A percentile compares a stretch with the other conserved stretches of the same genome.
Evolutionary conservation across 1,139 yeast species (phyloP).

Genomic region (Nakaseomyces delphensis): DNA sequence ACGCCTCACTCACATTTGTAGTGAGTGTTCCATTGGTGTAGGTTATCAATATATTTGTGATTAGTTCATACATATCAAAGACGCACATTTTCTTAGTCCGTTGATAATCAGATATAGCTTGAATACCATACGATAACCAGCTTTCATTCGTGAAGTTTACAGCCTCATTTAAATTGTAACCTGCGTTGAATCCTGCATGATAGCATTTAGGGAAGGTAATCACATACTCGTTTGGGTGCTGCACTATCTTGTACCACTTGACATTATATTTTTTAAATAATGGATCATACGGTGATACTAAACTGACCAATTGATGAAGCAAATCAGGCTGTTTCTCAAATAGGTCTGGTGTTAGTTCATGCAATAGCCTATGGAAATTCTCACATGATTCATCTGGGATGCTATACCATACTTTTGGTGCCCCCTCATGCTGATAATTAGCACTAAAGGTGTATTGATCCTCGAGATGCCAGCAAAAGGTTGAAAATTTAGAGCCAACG

Average conservation of each 20-base stretch:
- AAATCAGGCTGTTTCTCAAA: slow-evolving; percentile 82
- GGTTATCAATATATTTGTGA: slow-evolving; percentile 23
- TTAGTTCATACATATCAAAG: slow-evolving; percentile 34
- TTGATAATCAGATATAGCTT: slow-evolving; percentile 49
- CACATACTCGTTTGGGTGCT: slow-evolving; percentile 70
- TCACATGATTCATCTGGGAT: slow-evolving; percentile 52
- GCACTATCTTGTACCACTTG: slow-evolving; percentile 63
- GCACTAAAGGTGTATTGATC: slow-evolving; percentile 75
- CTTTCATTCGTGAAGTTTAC: slow-evolving; percentile 66
- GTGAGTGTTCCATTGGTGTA: slow-evolving; percentile 10
- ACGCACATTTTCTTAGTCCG: slow-evolving; percentile 31
- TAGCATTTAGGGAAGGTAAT: slow-evolving; percentile 70
- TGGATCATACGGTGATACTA: slow-evolving; percentile 55
- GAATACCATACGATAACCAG: slow-evolving; percentile 60
- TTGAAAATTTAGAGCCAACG: slow-evolving; percentile 62
- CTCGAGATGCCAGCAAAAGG: slow-evolving; percentile 83
- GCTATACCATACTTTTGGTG: slow-evolving; percentile 72
- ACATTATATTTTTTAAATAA: slow-evolving; percentile 44
- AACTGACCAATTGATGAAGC: slow-evolving; percentile 75
- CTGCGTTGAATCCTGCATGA: slow-evolving; percentile 74
- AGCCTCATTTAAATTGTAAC: slow-evolving; percentile 71
- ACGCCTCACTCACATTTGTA: slow-evolving; percentile 14
- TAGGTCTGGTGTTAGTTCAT: slow-evolving; percentile 64
- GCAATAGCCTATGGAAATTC: slow-evolving; percentile 48
- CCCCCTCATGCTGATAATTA: slow-evolving; percentile 68